phyloP scores from a whole-genome alignment of 2,329 filamentous ascomycete genomes.

The Sphaceloma murrayae region DNA sequence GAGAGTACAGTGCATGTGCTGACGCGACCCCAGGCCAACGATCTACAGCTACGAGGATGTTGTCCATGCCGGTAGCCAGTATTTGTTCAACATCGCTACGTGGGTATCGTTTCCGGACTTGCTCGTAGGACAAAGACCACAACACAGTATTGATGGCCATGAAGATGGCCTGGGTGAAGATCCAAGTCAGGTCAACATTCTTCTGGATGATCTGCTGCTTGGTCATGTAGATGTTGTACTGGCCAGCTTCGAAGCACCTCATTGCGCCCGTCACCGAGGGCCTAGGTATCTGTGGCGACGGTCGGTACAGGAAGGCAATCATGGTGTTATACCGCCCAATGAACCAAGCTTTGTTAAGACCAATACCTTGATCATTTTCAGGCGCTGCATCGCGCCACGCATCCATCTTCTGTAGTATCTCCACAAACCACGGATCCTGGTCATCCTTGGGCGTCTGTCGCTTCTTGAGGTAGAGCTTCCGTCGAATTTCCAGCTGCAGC shows the following conservation, averaged over 20 bases:
- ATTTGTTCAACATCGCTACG: conserved; percentile 68
- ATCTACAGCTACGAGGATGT: conserved; percentile 69
- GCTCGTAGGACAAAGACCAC: conserved; percentile 81
- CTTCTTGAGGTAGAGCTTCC: conserved; percentile 78
- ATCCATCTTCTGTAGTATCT: conserved; percentile 69
- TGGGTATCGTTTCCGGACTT: conserved; percentile 63
- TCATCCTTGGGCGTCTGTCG: conserved; percentile 66
- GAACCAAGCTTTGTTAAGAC: conserved; percentile 75
- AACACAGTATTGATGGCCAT: conserved; percentile 86
- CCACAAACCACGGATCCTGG: conserved; percentile 73
- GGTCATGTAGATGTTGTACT: conserved; percentile 72
- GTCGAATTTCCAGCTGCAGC: conserved; percentile 76
- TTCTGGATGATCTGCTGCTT: conserved; percentile 67
- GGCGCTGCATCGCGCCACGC: conserved; percentile 72
- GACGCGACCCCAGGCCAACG: conserved; percentile 86
- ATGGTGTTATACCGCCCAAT: conserved; percentile 71
- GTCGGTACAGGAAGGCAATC: conserved; percentile 77
- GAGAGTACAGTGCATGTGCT: conserved; percentile 76
- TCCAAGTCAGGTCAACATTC: conserved; percentile 82
- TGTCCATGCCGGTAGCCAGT: conserved; percentile 64
- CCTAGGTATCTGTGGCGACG: conserved; percentile 82
- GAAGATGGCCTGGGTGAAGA: conserved; percentile 81
- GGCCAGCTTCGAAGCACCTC: conserved; percentile 73
- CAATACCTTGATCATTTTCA: conserved; percentile 55
- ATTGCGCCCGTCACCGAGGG: conserved; percentile 70